Evolutionary conservation across 2,329 filamentous ascomycete species (phyloP), one percentile per base, ranked within the genome.

Genomic region (Penicillium paneum): DNA sequence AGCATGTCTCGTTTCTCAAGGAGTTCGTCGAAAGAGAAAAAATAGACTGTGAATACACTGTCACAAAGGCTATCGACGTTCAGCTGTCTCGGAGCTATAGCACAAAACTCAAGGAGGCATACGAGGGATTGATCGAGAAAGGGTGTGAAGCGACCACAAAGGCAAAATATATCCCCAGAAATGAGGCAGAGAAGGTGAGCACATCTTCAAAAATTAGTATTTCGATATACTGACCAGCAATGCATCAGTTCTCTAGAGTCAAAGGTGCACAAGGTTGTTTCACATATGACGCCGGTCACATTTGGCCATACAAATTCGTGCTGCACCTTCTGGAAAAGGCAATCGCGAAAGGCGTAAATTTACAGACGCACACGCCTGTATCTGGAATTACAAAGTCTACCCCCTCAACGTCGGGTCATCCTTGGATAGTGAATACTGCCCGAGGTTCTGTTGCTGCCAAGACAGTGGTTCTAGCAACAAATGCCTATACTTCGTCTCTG

Each of bases 401-500:
- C 11, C 62, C 63, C 39, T 17, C 49, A 1, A 41, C 17, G 11
- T 55, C 59, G 10, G 46, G 60, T 29, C 59, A 64, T 10, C 66
- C 67, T 3, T 92, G 88, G 84, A 77, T 79, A 0, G 75, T 91
- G 0, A 76, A 84, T 43, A 95, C 91, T 0, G 32, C 79, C 0
- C 83, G 90, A 21, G 91, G 91, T n/a, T 76, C 73, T 39, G 80
- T 95, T 52, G 69, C 69, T 0, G 79, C 90, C 1, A 74, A 76
- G 12, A 79, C 82, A 32, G 83, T 96, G 19, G 79, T 96, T 17
- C 80, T 96, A 15, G 88, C 90, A 5, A 93, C 88, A 0, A 96
- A 96, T 67, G 92, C 79, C 3, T 95, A 96, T 71, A 92, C 90
- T 0, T 90, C 89, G 1, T 81, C 86, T 56, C 78, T 96, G 4